Evolutionary conservation across 768 basidiomycete genomes (phyloP), one percentile per base, ranked within the genome.

Genomic region (Antrodiella citrinella): DNA sequence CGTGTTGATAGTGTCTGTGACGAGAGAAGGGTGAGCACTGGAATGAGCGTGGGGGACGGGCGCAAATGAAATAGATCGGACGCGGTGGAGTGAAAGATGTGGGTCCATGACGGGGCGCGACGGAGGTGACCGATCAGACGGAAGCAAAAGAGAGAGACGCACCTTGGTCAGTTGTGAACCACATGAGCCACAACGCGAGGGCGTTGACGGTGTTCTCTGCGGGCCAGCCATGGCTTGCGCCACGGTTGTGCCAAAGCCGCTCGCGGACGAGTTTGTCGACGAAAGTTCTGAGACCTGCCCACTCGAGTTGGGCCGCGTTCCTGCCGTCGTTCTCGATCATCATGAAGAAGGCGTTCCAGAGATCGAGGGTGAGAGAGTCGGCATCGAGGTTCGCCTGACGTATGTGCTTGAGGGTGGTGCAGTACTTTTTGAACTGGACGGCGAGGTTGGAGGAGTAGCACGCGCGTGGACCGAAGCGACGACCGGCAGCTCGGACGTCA

Each of bases 281-380:
- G 40, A 76, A 80, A 3, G 52, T 53, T 30, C 71, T 69, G 2
- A 81, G 67, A 3, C 74, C 72, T 0, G 78, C 82, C 20, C 64
- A 67, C 50, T 75, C 68, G 23, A 86, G 75, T 63, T 81, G 81
- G 3, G 57, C 65, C 26, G 70, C 69, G 60, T 87, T 87, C 60
- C 73, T 74, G 26, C 82, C 82, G 63, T 86, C 84, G 64, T 83
- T 79, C 54, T 86, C 84, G 3, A 76, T 65, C 62, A 82, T 61
- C 71, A 87, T 75, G 40, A 82, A 57, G 47, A 74, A 78, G 4
- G 71, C 70, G 0, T 64, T 65, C 65, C 74, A 76, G 19, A 87
- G 69, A 12, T 76, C 70, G 19, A 65, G 61, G 13, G 57, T 55
- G 24, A 65, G 53, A 26, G 46, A 25, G 13, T 60, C 51, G 11